These are phyloP conservation scores for Citrullus amarus DNA, from an alignment of 306 rosid genomes.

Conservation along the genomic window DNA sequence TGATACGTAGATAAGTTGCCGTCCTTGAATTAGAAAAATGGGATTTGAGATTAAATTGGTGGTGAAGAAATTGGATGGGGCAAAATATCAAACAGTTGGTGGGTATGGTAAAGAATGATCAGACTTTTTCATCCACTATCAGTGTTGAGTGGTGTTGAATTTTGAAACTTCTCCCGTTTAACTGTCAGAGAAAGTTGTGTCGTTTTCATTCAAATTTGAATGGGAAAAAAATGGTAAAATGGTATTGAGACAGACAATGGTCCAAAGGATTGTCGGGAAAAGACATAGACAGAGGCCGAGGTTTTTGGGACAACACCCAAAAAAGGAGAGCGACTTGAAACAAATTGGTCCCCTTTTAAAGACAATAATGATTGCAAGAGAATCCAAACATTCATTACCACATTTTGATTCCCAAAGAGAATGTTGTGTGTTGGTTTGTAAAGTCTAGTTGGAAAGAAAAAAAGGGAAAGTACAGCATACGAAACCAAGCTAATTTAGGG, in stretches of 20 bases:
- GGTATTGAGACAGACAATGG: conserved; percentile 41
- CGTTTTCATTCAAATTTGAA: conserved; percentile 33
- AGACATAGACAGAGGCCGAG: conserved; percentile 43
- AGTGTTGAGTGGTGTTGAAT: conserved; percentile 27
- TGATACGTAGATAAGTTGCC: conserved; percentile 16
- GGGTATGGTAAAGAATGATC: conserved; percentile 33
- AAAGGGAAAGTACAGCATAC: conserved; percentile 2
- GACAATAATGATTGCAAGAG: conserved; percentile 41
- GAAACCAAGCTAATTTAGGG: conserved; percentile 5
- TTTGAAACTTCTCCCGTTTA: conserved; percentile 17
- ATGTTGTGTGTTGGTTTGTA: conserved; percentile 20
- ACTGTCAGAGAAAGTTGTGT: conserved; percentile 16
- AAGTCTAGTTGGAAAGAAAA: neutral
- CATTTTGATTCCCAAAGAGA: conserved; percentile 31
- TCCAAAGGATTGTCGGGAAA: conserved; percentile 57
- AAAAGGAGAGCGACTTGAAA: conserved; percentile 54
- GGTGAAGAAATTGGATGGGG: neutral
- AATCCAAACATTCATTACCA: conserved; percentile 60
- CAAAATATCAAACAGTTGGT: conserved; percentile 28
- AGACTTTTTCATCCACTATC: conserved; percentile 52
- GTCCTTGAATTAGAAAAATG: conserved; percentile 18
- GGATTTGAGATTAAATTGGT: conserved; percentile 16
- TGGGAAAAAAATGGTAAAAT: neutral
- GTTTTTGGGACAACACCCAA: conserved; percentile 50
- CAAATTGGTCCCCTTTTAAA: conserved; percentile 59